A percentile compares a stretch with the other conserved stretches of the same genome.
These are phyloP conservation scores for Ophiostoma ulmi DNA, from an alignment of 2,329 filamentous ascomycete species.

Conservation along the genomic window DNA sequence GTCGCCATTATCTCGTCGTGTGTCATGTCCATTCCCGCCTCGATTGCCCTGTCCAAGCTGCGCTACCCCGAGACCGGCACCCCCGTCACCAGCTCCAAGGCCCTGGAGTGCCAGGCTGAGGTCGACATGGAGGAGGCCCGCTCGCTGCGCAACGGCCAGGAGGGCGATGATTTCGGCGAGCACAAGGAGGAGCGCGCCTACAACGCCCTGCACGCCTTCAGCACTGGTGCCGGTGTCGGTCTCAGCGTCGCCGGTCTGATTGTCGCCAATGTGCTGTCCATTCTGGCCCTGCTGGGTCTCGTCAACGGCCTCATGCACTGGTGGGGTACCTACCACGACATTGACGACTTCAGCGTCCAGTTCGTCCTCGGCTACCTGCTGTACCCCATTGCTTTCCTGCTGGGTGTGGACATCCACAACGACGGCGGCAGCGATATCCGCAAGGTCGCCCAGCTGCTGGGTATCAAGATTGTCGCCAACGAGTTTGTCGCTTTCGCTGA, in stretches of 20 bases:
- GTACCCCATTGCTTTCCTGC: conserved; percentile 73
- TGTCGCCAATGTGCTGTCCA: conserved; percentile 70
- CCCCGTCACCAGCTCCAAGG: conserved; percentile 75
- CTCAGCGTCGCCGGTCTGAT: conserved; percentile 86
- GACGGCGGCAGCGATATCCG: conserved; percentile 53
- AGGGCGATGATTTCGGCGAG: conserved; percentile 14
- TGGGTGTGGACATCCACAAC: conserved; percentile 63
- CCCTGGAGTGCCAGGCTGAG: background rate
- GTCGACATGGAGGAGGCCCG: conserved; percentile 13
- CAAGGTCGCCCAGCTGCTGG: conserved; percentile 68
- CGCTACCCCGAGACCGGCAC: conserved; percentile 85
- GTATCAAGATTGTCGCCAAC: conserved; percentile 80
- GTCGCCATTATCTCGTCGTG: conserved; percentile 85
- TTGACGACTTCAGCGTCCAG: conserved; percentile 67
- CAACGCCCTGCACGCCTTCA: conserved; percentile 79
- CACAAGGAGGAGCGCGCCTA: conserved; percentile 41
- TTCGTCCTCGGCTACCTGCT: conserved; percentile 71
- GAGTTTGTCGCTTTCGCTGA: conserved; percentile 63
- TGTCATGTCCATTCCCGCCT: conserved; percentile 93
- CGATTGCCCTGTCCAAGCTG: conserved; percentile 81
- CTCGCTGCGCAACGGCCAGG: conserved; percentile 8
- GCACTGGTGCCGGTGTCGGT: conserved; percentile 78
- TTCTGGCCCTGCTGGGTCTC: conserved; percentile 70
- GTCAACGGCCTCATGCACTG: conserved; percentile 73
- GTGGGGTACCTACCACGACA: conserved; percentile 74